Percentiles rank a stretch among this genome's conserved stretches.
These are phyloP conservation scores for Ophiocordyceps camponoti-leonardi DNA, from an alignment of 2,329 filamentous ascomycete species.

Conservation along the genomic window DNA sequence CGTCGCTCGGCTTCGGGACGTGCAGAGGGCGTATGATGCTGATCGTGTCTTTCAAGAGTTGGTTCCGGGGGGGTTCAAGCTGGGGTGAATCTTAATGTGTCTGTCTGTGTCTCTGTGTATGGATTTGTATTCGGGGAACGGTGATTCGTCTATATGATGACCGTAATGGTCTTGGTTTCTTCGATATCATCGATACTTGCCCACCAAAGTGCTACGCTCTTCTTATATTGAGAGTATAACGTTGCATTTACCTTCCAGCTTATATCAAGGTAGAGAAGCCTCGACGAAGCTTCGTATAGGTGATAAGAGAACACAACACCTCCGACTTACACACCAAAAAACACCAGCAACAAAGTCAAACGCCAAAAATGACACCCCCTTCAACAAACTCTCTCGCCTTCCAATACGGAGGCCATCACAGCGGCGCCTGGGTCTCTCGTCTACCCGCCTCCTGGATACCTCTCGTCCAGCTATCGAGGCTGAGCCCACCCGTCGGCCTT, in stretches of 20 bases:
- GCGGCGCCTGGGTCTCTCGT: constrained; percentile 12
- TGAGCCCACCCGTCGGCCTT: constrained; percentile 13
- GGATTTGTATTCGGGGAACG: background rate
- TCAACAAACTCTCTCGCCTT: background rate
- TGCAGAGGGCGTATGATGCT: background rate
- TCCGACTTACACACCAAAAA: background rate
- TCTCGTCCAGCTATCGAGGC: constrained; percentile 14
- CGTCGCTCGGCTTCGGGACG: background rate
- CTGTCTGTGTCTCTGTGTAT: too few relatives aligned
- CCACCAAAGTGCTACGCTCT: too few relatives aligned
- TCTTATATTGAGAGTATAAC: too few relatives aligned
- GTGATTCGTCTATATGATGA: too few relatives aligned
- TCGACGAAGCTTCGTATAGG: background rate
- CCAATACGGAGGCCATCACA: constrained; percentile 15
- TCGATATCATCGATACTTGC: too few relatives aligned
- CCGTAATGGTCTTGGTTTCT: too few relatives aligned
- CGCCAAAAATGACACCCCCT: background rate
- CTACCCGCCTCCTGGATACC: constrained; percentile 15
- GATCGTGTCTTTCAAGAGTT: background rate
- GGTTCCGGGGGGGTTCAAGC: background rate
- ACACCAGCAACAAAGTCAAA: too few relatives aligned
- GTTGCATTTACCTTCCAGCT: too few relatives aligned
- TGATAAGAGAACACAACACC: background rate
- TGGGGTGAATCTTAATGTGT: background rate
- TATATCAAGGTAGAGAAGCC: too few relatives aligned